Conservation (phyloP, 495 filamentous ascomycete species). For the Talaromyces nanjingensis region DNA sequence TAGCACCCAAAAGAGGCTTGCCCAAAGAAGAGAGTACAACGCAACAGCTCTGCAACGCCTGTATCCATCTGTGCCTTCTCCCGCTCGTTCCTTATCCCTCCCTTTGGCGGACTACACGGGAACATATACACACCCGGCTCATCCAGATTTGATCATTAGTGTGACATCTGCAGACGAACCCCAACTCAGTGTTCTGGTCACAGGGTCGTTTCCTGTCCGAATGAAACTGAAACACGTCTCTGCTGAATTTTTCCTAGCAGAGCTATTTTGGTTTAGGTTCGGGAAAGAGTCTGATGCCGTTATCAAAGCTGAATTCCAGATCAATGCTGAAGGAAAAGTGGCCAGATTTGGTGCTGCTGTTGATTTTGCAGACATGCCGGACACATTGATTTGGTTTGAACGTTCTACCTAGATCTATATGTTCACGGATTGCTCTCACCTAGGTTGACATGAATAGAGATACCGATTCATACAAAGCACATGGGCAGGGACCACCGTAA, state of each 20-base stretch:
- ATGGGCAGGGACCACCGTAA: neutral
- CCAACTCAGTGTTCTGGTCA: neutral
- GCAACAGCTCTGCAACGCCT: neutral
- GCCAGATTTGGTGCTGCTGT: conserved; percentile 6
- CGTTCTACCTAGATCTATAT: neutral
- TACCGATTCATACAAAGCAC: neutral
- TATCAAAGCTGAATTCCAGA: conserved; percentile 2
- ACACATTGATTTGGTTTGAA: conserved; percentile 4
- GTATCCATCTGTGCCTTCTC: conserved; percentile 1
- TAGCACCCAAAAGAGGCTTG: conserved; percentile 3
- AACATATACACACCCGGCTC: conserved; percentile 8
- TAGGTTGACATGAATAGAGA: neutral
- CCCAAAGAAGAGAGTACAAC: neutral
- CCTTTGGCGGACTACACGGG: neutral
- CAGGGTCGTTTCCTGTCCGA: conserved; percentile 1
- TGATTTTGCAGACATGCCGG: conserved; percentile 6
- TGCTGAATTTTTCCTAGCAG: conserved; percentile 1
- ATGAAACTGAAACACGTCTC: neutral
- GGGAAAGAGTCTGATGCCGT: neutral
- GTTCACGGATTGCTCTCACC: neutral
- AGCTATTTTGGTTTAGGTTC: neutral
- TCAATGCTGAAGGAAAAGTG: conserved; percentile 1
- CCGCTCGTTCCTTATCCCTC: conserved; percentile 2
- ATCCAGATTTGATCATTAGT: conserved; percentile 1
- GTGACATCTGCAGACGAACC: neutral